A percentile compares a stretch with the other conserved stretches of the same genome.
phyloP scores from a whole-genome alignment of 257 asterid species.

The Craterostigma plantagineum region DNA sequence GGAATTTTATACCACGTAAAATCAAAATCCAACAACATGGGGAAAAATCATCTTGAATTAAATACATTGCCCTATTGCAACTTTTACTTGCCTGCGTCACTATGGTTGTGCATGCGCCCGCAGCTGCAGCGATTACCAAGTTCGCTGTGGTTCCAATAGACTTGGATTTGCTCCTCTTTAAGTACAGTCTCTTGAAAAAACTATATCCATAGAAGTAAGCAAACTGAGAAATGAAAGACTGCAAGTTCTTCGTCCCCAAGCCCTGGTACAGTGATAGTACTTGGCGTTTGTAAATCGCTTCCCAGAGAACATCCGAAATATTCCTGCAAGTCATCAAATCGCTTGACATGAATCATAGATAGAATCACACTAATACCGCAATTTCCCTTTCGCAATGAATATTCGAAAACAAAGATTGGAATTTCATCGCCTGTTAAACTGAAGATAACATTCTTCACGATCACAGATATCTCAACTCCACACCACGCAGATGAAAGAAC shows the following conservation, averaged over 20 bases:
- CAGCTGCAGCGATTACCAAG: constrained; percentile 84
- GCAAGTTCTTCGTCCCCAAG: constrained; percentile 77
- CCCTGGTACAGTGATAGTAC: constrained; percentile 74
- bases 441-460: too few species aligned
- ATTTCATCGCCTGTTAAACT: too few species aligned
- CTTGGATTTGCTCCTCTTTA: constrained; percentile 46
- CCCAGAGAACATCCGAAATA: constrained; percentile 72
- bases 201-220: constrained; percentile 84
- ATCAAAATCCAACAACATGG: constrained; percentile 10
- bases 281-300: constrained; percentile 63
- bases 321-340: constrained; percentile 30
- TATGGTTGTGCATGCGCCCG: constrained; percentile 75
- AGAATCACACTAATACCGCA: background rate
- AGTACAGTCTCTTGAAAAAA: constrained; percentile 57
- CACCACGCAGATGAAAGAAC: too few species aligned
- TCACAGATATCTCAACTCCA: too few species aligned
- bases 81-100: constrained; percentile 35
- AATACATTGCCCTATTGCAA: background rate
- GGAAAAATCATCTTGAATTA: background rate
- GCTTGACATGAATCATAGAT: constrained; percentile 18
- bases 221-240: constrained; percentile 68
- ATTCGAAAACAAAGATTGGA: too few species aligned
- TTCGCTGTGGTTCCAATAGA: constrained; percentile 72
- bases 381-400: too few species aligned
- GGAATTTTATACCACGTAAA: background rate